Conservation (phyloP, 163 green algal species). For the Chlamydomonas reinhardtii region DNA sequence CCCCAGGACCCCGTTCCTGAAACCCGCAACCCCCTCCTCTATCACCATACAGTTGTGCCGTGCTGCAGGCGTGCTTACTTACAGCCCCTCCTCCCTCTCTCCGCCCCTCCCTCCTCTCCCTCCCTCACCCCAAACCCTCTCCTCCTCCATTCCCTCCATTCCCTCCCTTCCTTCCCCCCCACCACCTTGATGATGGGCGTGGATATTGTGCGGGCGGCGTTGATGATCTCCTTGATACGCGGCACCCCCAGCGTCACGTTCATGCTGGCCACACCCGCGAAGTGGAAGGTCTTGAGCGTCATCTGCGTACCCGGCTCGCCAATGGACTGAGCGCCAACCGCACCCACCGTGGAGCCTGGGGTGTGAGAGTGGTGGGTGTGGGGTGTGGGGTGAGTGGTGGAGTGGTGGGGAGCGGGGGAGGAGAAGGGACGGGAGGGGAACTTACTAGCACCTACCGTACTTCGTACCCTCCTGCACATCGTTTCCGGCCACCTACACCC, state of each 20-base stretch:
- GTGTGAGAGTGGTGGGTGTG: background rate
- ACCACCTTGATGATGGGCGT: conserved; percentile 95
- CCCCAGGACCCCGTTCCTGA: no score
- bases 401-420: background rate
- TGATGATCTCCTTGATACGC: conserved; percentile 99
- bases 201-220: conserved; percentile 94
- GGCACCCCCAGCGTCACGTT: conserved; percentile 96
- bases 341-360: conserved; percentile 87
- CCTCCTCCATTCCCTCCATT: no score
- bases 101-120: no score
- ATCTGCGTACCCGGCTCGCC: conserved; percentile 95
- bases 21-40: no score
- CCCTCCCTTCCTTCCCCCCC: background rate
- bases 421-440: no score
- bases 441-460: no score
- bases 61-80: no score
- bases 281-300: conserved; percentile 99
- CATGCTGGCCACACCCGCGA: conserved; percentile 98
- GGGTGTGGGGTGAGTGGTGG: background rate
- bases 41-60: no score
- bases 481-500: no score
- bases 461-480: no score
- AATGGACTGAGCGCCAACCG: conserved; percentile 91
- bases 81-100: no score
- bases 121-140: no score